phyloP scores from a whole-genome alignment of 352 stramenopile species.

The Pythium sukuiense region DNA sequence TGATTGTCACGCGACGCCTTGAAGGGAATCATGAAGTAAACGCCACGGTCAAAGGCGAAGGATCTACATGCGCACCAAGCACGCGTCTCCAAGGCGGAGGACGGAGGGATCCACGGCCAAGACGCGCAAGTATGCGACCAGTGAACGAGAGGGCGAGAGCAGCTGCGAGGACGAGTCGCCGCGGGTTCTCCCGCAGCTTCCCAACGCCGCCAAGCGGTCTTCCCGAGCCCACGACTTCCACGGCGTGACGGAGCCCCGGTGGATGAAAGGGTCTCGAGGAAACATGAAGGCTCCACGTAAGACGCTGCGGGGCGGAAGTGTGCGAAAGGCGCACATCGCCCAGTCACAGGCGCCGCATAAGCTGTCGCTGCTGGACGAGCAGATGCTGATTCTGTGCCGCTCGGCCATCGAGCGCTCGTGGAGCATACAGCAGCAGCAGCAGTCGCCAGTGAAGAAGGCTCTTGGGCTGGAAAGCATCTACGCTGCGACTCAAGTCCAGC shows the following conservation, averaged over 20 bases:
- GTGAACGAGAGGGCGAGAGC: constrained; percentile 11
- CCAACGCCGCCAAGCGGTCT: neutral
- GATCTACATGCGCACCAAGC: constrained; percentile 6
- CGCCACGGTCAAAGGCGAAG: neutral
- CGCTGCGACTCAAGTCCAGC: constrained; percentile 61
- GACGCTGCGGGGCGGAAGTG: neutral
- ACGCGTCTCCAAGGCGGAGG: neutral
- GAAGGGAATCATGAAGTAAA: constrained; percentile 1
- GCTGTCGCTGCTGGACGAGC: constrained; percentile 48
- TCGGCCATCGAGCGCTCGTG: constrained; percentile 48
- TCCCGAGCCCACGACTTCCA: neutral
- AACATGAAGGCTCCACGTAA: neutral
- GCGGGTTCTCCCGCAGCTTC: constrained; percentile 11
- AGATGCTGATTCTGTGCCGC: constrained; percentile 61
- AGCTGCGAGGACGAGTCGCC: constrained; percentile 1
- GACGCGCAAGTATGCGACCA: constrained; percentile 7
- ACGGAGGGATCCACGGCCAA: neutral
- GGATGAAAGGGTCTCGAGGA: neutral
- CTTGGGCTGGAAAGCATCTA: constrained; percentile 49
- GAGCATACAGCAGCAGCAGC: neutral
- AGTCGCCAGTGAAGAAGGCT: constrained; percentile 16
- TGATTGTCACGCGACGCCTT: neutral
- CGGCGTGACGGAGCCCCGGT: neutral
- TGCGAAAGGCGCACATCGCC: constrained; percentile 1
- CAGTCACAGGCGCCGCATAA: neutral